These are phyloP conservation scores for Russula ochroleuca DNA, from an alignment of 768 basidiomycete genomes.

Conservation along the genomic window DNA sequence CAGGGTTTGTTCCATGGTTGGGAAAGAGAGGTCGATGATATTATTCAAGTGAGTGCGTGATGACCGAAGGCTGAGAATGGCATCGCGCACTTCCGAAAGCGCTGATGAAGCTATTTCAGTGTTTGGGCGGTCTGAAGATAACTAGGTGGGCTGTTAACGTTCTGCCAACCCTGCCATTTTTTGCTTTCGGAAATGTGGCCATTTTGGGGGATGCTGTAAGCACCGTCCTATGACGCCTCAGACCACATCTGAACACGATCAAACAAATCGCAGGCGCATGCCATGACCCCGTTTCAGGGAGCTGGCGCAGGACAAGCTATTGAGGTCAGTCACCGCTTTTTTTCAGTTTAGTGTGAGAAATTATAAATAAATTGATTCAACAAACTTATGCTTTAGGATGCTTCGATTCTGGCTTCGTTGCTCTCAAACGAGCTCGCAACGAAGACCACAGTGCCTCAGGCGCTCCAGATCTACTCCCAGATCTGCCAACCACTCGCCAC, in stretches of 20 bases:
- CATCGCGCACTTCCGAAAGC: neutral
- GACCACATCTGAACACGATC: neutral
- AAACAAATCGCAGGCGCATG: slow-evolving; percentile 32
- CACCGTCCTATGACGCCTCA: neutral
- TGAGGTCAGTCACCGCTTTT: slow-evolving; percentile 35
- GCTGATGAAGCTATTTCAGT: neutral
- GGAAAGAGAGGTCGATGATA: slow-evolving; percentile 29
- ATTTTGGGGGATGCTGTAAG: slow-evolving; percentile 42
- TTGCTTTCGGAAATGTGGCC: slow-evolving; percentile 50
- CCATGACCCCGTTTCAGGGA: slow-evolving; percentile 43
- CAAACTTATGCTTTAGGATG: slow-evolving; percentile 31
- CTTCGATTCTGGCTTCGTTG: slow-evolving; percentile 37
- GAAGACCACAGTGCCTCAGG: slow-evolving; percentile 25
- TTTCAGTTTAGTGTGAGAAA: neutral
- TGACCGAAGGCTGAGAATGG: neutral
- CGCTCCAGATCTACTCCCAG: slow-evolving; percentile 34
- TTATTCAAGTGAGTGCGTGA: slow-evolving; percentile 46
- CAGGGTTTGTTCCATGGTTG: slow-evolving; percentile 11
- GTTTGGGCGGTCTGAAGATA: slow-evolving; percentile 11
- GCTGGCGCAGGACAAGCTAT: slow-evolving; percentile 44
- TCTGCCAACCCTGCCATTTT: slow-evolving; percentile 48
- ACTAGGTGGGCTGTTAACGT: slow-evolving; percentile 63
- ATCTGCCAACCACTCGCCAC: slow-evolving; percentile 35
- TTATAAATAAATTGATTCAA: neutral
- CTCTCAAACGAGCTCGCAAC: slow-evolving; percentile 44